Evolutionary conservation across 805 yeast species (phyloP), one percentile per base, ranked within the genome.

Genomic region (Candida maesae): DNA sequence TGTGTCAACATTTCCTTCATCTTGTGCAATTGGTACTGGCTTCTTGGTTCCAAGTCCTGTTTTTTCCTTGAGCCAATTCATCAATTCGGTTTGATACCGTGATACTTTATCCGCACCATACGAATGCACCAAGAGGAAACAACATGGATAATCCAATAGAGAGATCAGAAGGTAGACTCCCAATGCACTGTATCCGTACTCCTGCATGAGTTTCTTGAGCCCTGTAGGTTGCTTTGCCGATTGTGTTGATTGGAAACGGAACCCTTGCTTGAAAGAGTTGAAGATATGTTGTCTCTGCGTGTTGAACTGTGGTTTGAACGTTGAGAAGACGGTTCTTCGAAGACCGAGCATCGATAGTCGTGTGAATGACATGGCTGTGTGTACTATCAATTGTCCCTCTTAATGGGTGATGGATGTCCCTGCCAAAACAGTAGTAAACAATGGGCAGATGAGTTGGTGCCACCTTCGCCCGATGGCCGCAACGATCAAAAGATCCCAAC

Each of bases 131-230:
- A 85, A 54, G 8, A 84, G 47, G 60, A 81, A 93, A 60, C 95
- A 86, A 4, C 89, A 47, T 2, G 98, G 97, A 49, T 86, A 70
- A 58, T 93, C 98, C 20, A 93, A 62, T 17, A 71, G 68, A 2
- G 86, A 73, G n/a, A 93, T 59, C 2, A 75, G 82, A 16, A 88
- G 52, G 57, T 93, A 93, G 0, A 91, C 87, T 12, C 88, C 95
- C 12, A 91, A 65, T 0, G 96, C 97, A 14, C 95, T 78, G 67
- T 84, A 88, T 0, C 99, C 99, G 61, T 93, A 93, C 57, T 85
- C 83, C 57, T 84, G 81, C 55, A 85, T 73, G 47, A 93, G 68
- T 10, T 76, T 81, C 60, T 78, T 86, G 28, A 69, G 52, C 4
- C 69, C 67, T 9, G 42, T 29, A 6, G 53, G 55, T 33, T 55